phyloP scores from a whole-genome alignment of 352 stramenopile species.

The Pythium brachiatum region DNA sequence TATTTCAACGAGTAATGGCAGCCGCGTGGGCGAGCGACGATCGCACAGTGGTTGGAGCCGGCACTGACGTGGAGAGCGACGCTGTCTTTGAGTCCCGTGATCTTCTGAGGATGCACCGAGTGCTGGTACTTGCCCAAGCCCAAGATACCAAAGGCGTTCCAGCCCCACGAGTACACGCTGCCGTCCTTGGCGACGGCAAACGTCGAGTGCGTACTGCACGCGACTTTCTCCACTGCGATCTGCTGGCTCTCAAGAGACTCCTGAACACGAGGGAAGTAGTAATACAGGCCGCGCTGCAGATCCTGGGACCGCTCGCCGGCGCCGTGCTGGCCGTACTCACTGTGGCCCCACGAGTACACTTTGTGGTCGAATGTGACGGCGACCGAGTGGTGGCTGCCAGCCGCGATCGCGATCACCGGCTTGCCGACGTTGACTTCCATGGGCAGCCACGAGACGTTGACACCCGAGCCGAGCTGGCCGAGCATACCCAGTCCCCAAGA shows the following conservation, averaged over 20 bases:
- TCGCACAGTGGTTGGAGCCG: conserved; percentile 68
- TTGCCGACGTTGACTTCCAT: conserved; percentile 51
- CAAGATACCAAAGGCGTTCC: conserved; percentile 77
- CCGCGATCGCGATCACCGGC: conserved; percentile 53
- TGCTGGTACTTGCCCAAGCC: conserved; percentile 75
- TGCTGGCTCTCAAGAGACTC: conserved; percentile 44
- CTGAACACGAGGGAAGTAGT: conserved; percentile 65
- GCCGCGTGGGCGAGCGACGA: conserved; percentile 51
- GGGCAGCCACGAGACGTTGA: conserved; percentile 63
- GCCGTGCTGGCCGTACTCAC: conserved; percentile 81
- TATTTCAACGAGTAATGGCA: conserved; percentile 65
- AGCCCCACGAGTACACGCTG: conserved; percentile 83
- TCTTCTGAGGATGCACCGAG: conserved; percentile 59
- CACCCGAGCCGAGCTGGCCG: conserved; percentile 61
- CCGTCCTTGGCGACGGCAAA: conserved; percentile 56
- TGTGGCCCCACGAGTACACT: conserved; percentile 81
- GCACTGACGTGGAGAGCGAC: conserved; percentile 47
- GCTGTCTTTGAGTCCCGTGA: conserved; percentile 64
- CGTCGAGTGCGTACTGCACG: conserved; percentile 76
- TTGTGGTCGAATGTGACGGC: conserved; percentile 48
- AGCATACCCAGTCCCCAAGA: conserved; percentile 78
- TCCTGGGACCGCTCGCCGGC: conserved; percentile 62
- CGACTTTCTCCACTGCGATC: conserved; percentile 30
- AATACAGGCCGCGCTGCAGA: conserved; percentile 72
- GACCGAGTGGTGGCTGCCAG: conserved; percentile 77